A percentile compares a stretch with the other conserved stretches of the same genome.
These are phyloP conservation scores for Cutaneotrichosporon dermatis DNA, from an alignment of 1,284 basidiomycete species.

Conservation along the genomic window DNA sequence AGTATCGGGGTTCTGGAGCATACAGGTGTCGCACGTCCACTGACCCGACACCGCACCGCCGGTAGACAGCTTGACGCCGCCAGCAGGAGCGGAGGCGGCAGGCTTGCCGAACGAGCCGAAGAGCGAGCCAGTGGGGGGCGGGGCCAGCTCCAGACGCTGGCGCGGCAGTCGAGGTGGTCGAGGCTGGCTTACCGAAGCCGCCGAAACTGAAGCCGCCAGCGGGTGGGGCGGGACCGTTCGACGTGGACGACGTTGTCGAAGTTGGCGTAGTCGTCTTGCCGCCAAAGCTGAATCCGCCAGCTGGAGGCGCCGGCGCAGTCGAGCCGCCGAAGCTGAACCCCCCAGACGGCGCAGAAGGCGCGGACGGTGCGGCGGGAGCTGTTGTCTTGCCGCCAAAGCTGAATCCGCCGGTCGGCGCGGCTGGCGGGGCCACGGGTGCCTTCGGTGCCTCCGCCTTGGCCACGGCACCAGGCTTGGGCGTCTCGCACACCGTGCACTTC, in stretches of 20 bases:
- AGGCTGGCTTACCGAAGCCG: slow-evolving; percentile 12
- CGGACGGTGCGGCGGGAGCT: slow-evolving; percentile 4
- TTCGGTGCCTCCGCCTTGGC: slow-evolving; percentile 10
- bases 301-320: slow-evolving; percentile 16
- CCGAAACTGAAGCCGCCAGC: slow-evolving; percentile 15
- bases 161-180: background rate
- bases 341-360: slow-evolving; percentile 8
- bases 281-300: slow-evolving; percentile 12
- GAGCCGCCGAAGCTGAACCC: slow-evolving; percentile 16
- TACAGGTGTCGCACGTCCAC: slow-evolving; percentile 55
- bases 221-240: background rate
- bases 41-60: background rate
- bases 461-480: slow-evolving; percentile 37
- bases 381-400: slow-evolving; percentile 1
- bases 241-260: background rate
- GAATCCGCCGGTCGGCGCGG: background rate
- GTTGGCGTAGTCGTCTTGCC: slow-evolving; percentile 1
- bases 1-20: slow-evolving; percentile 52
- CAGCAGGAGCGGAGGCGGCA: background rate
- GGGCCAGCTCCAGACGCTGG: background rate
- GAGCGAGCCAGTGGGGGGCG: background rate
- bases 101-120: slow-evolving; percentile 5
- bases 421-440: background rate
- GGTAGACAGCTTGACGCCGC: slow-evolving; percentile 11
- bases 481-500: slow-evolving; percentile 57